Base-by-base conservation (phyloP, 371 early-diverging fungal species). In the Lichtheimia ornata region DNA sequence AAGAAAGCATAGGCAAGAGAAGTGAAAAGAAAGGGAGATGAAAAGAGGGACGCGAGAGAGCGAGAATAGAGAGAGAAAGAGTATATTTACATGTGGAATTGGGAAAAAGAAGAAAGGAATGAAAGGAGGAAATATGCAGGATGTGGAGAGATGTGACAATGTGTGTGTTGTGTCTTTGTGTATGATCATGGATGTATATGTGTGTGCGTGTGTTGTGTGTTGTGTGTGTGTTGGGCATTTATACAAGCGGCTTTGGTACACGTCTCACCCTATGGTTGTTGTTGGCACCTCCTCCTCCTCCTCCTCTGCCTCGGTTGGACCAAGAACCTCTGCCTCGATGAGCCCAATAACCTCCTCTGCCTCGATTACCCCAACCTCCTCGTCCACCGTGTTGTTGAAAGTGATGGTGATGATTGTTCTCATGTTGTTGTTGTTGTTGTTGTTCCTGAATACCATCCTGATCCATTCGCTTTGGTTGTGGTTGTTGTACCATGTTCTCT, bases 401-500 rank as follows among this genome's bases (percentile, higher is more conserved):
- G 5, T 56, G 44, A 17, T 45, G 57, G 11, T n/a, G 45, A 13
- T 42, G 47, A 41, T 42, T n/a, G 13, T 45, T 56, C 2, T 56
- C 57, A 45, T 20, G 63, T 9, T 69, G 71, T 9, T 75, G 74
- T 24, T 82, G 74, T 30, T 79, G 77, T 27, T 84, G 83, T 45
- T 72, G 73, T 40, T 74, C 82, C 43, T 81, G 79, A 11, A 73
- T 78, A 27, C 77, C 74, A 53, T 77, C 65, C 11, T 83, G 78
- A 17, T 73, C 71, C 25, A 81, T 65, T n/a, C 65, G 66, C 53
- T 73, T 65, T 24, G 77, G 82, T 41, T 79, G 76, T 27, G 78
- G 82, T 43, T 78, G 77, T 59, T 81, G 82, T 11, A 74, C 63
- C 50, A 74, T 73, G 35, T 71, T 73, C 42, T 79, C 83, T 50